Evolutionary conservation across 352 stramenopile species (phyloP).

Genomic region (Phytopythium vexans): DNA sequence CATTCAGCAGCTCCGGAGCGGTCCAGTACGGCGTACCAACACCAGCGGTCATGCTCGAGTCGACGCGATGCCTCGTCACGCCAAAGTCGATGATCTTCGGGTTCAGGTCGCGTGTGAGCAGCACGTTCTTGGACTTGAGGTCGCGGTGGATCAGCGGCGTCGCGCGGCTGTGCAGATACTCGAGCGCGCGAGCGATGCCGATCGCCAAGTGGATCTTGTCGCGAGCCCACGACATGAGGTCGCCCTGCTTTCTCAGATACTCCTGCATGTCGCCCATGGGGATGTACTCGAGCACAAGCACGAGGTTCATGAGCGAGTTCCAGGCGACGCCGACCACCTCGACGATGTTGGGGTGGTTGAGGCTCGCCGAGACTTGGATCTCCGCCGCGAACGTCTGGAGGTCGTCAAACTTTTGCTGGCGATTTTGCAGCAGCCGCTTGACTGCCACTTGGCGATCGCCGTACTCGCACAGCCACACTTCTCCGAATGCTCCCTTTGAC

Average conservation of each 20-base stretch:
- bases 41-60: conserved; percentile 38
- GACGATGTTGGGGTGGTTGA: conserved; percentile 55
- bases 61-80: conserved; percentile 32
- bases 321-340: conserved; percentile 49
- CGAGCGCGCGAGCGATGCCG: conserved; percentile 37
- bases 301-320: conserved; percentile 49
- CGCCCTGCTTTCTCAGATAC: conserved; percentile 26
- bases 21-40: too few relatives aligned
- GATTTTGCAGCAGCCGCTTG: conserved; percentile 42
- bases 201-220: conserved; percentile 42
- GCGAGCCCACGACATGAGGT: conserved; percentile 10
- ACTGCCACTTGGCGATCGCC: conserved; percentile 32
- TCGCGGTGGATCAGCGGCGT: conserved; percentile 70
- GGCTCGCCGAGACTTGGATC: conserved; percentile 33
- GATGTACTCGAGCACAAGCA: conserved; percentile 52
- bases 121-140: conserved; percentile 77
- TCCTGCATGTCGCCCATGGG: conserved; percentile 38
- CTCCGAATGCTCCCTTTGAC: conserved; percentile 35
- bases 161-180: conserved; percentile 43
- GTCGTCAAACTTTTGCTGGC: conserved; percentile 27
- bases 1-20: conserved; percentile 64
- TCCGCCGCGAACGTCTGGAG: conserved; percentile 38
- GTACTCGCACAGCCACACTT: conserved; percentile 42
- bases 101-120: conserved; percentile 54
- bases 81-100: conserved; percentile 62